phyloP scores from a whole-genome alignment of 2,329 filamentous ascomycete species.

The Aspergillus caelatus region DNA sequence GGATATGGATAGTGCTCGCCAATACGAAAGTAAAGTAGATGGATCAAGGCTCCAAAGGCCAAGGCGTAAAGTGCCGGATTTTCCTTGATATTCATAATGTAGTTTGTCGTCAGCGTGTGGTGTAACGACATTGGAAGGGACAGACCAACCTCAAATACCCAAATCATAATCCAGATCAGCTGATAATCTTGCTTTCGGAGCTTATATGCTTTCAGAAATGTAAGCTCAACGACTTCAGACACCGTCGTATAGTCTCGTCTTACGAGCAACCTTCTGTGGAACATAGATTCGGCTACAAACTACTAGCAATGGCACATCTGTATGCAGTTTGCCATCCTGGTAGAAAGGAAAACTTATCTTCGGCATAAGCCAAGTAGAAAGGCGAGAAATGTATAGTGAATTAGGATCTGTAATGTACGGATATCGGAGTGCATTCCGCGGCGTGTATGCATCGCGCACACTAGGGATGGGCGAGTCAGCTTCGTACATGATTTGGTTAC shows the following conservation, averaged over 20 bases:
- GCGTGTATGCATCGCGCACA: not conserved
- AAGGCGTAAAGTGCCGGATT: not conserved
- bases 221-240: not conserved
- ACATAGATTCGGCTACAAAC: not conserved
- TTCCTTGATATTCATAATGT: not conserved
- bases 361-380: too few species aligned
- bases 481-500: not conserved
- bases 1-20: constrained; percentile 5
- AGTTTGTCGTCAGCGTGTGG: not conserved
- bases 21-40: not conserved
- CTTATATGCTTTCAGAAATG: not conserved
- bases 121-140: not conserved
- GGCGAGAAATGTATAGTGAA: not conserved
- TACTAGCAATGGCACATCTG: not conserved
- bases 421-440: not conserved
- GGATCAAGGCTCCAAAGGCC: not conserved
- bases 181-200: not conserved
- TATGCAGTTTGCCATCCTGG: not conserved
- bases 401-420: too few species aligned
- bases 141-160: not conserved
- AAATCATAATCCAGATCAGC: not conserved
- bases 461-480: not conserved
- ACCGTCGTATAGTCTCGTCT: not conserved
- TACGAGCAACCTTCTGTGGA: not conserved
- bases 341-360: not conserved